Evolutionary conservation across 1,284 basidiomycete genomes (phyloP), one percentile per base, ranked within the genome.

Genomic region (Apiotrichum akiyoshidainum): DNA sequence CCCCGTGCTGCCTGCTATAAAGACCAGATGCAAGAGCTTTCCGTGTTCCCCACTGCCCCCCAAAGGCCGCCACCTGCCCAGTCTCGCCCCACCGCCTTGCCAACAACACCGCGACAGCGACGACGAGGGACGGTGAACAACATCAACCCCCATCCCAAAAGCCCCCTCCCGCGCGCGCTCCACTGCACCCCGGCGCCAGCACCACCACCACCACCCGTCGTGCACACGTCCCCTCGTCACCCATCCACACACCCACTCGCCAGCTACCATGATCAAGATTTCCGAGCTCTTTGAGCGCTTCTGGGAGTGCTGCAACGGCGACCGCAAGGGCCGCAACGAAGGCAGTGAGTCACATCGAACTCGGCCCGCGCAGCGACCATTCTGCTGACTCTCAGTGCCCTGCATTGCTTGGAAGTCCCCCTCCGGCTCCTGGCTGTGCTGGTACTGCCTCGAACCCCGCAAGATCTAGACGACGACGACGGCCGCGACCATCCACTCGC

Each of bases 291-390:
- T 46, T 33, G 45, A 46, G n/a, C 22, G 45, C 22, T 31, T 19
- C 48, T 39, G 11, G 12, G 48, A 50, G 48, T 50, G 48, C 40
- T 52, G 51, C 51, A 41, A 35, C n/a, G 51, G 51, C 31, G 51
- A 52, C 51, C 40, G 51, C 26, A 34, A 42, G 51, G 51, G 51
- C n/a, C 51, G 51, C 31, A 52, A 52, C 51, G 51, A 52, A 31
- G 51, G 40, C 51, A 52, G 51, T 52, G 51, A 52, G 51, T 52
- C 1, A 19, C 21, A 14, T 14, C 19, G 21, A n/a, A 31, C 13
- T 14, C 21, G 44, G 16, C 2, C 26, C 26, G 26, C 26, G 7
- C 26, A 31, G 26, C 7, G 26, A 31, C 26, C 26, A 31, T 13
- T n/a, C 26, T 10, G 34, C 46, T 34, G 33, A 48, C 46, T 19